These are phyloP conservation scores for Fennellomyces sp. DNA, from an alignment of 371 early-diverging fungal genomes.

Conservation along the genomic window DNA sequence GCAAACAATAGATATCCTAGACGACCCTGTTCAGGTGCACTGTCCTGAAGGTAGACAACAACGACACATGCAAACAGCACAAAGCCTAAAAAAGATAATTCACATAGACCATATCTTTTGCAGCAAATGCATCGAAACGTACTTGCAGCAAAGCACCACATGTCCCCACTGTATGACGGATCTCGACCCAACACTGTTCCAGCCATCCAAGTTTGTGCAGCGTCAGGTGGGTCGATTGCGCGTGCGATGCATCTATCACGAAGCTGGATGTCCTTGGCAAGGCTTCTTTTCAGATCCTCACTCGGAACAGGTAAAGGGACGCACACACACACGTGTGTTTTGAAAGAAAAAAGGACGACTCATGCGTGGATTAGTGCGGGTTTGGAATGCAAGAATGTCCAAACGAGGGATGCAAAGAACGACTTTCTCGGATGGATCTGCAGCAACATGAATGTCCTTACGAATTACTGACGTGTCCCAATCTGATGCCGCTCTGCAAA, in stretches of 20 bases:
- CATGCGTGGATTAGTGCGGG: conserved; percentile 44
- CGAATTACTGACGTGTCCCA: conserved; percentile 44
- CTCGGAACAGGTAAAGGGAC: conserved; percentile 33
- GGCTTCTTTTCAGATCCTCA: conserved; percentile 44
- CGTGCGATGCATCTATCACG: conserved; percentile 34
- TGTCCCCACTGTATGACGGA: conserved; percentile 30
- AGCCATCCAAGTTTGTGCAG: conserved; percentile 50
- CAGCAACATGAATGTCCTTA: conserved; percentile 40
- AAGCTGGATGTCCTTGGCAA: conserved; percentile 45
- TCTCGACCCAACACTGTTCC: conserved; percentile 30
- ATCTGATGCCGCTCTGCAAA: conserved; percentile 35
- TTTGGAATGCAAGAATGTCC: conserved; percentile 34
- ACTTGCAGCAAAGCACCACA: conserved; percentile 29
- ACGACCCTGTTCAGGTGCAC: conserved; percentile 54
- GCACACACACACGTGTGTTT: no score
- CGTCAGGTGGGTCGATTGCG: conserved; percentile 48
- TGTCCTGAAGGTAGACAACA: conserved; percentile 53
- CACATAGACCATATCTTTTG: conserved; percentile 59
- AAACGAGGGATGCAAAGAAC: conserved; percentile 44
- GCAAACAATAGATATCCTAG: conserved; percentile 37
- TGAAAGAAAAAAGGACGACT: background rate
- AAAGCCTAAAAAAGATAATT: no score
- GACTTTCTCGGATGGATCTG: conserved; percentile 16
- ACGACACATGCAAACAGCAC: background rate
- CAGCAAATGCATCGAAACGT: conserved; percentile 33